Base-by-base conservation (phyloP, 2,329 filamentous ascomycete species). In the Cladophialophora yegresii region DNA sequence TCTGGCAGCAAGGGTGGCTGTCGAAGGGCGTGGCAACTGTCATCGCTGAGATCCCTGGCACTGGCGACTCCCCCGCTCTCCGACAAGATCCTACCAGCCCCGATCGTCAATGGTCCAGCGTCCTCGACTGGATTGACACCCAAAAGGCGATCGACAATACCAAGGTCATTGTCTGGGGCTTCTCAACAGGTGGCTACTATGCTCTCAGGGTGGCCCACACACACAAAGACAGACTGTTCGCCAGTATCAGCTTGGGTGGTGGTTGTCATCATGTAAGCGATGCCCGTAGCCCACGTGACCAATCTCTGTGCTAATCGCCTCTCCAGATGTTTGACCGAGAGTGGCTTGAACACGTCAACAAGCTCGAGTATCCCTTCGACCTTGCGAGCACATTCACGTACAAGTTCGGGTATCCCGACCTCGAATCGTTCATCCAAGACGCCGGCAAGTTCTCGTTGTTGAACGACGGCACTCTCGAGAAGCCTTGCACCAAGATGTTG, bases 61-160 rank as follows among this genome's bases (percentile, higher is more conserved):
- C 87, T 1, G 88, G 86, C 4, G 88, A 90, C 73, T 89, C 84
- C 62, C 87, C 88, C 0, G 86, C 87, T 0, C 84, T 87, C 66
- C 79, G 84, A 47, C 78, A 80, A 0, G 88, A 90, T 72, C 83
- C 87, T 0, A 74, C 76, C 3, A 82, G 81, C 1, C 81, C 84
- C 0, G 85, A 87, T 65, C 78, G 84, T 0, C 77, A 84, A 30
- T 86, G 81, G 78, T 78, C 73, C 2, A 83, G 78, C 61, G 70
- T 87, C 32, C 79, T 86, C 50, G 82, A 83, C 69, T 86, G 83
- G 83, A 70, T 85, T 13, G 80, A 76, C 28, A 65, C 72, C 45
- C 82, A 84, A 67, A 67, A 76, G 0, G 75, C 71, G 7, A 79
- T 86, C 49, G 82, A 85, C 65, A 78, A 76, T 61, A 73, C 73